These are phyloP conservation scores for Arthrobotrys sinensis DNA, from an alignment of 2,329 filamentous ascomycete species.

Conservation along the genomic window DNA sequence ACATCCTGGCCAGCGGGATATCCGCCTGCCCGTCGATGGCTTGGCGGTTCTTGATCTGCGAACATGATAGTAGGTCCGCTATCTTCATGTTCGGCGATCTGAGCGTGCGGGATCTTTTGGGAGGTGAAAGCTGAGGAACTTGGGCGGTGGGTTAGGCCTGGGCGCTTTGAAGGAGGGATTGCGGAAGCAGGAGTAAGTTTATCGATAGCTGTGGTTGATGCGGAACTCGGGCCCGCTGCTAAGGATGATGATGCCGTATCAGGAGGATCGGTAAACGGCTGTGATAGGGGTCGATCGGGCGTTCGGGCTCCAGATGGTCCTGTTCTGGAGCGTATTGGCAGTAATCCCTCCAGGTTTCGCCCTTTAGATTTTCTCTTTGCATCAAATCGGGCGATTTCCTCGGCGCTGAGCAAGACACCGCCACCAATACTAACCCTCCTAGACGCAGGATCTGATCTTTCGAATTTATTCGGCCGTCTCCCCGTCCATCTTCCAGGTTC, in stretches of 20 bases:
- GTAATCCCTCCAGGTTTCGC: slow-evolving; percentile 4
- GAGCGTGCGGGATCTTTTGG: slow-evolving; percentile 79
- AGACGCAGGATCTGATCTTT: slow-evolving; percentile 41
- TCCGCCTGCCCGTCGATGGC: slow-evolving; percentile 67
- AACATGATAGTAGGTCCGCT: slow-evolving; percentile 83
- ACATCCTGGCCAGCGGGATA: slow-evolving; percentile 75
- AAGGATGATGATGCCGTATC: not conserved
- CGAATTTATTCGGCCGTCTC: slow-evolving; percentile 25
- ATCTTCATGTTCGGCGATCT: slow-evolving; percentile 76
- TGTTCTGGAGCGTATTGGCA: not conserved
- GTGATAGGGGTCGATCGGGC: not conserved
- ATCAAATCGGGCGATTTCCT: slow-evolving; percentile 44
- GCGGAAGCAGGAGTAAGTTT: slow-evolving; percentile 23
- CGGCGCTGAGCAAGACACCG: slow-evolving; percentile 2
- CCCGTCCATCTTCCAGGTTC: not conserved
- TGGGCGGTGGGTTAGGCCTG: slow-evolving; percentile 36
- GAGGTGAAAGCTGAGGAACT: slow-evolving; percentile 76
- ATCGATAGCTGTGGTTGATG: slow-evolving; percentile 65
- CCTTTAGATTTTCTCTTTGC: slow-evolving; percentile 36
- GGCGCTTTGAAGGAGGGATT: slow-evolving; percentile 30
- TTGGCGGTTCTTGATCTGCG: slow-evolving; percentile 70
- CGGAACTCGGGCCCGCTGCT: slow-evolving; percentile 44
- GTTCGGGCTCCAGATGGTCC: slow-evolving; percentile 2
- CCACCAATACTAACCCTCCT: slow-evolving; percentile 52
- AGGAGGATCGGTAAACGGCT: slow-evolving; percentile 2